Conservation (phyloP, 208 protist species). For the Trypanosoma theileri region DNA sequence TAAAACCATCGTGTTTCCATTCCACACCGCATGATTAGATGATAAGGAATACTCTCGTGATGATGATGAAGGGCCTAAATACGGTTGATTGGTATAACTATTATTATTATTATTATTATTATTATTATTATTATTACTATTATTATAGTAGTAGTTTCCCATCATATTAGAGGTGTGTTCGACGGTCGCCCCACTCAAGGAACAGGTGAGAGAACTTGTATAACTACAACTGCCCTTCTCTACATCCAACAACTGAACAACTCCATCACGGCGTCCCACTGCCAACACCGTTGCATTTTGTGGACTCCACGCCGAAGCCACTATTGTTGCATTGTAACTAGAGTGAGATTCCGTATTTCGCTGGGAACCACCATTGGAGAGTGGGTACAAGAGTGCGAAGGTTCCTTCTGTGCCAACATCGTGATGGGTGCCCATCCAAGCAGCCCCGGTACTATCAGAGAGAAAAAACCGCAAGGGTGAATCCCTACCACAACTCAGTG, state of each 20-base stretch:
- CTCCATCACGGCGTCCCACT: conserved; percentile 50
- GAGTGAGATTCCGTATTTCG: not conserved
- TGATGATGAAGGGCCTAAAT: no score
- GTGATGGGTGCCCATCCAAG: conserved; percentile 21
- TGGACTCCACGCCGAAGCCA: conserved; percentile 57
- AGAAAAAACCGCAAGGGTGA: conserved; percentile 36
- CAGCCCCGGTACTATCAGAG: conserved; percentile 24
- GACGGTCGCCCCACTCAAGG: conserved; percentile 2
- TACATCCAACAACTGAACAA: conserved; percentile 67
- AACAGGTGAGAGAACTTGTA: conserved; percentile 22
- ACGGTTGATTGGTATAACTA: no score
- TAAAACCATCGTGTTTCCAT: no score
- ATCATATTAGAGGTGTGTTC: no score
- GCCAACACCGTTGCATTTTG: conserved; percentile 54
- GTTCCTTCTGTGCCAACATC: conserved; percentile 1
- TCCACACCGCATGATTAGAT: no score
- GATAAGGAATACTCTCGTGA: no score
- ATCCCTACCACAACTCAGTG: conserved; percentile 49
- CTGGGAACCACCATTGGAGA: conserved; percentile 1
- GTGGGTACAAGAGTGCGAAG: not conserved
- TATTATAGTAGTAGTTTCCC: no score
- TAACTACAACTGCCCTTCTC: conserved; percentile 34
- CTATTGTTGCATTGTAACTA: conserved; percentile 5
- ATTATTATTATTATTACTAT: no score
- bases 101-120: no score